These are phyloP conservation scores for Colletotrichum tanaceti DNA, from an alignment of 2,329 filamentous ascomycete species.

Conservation along the genomic window DNA sequence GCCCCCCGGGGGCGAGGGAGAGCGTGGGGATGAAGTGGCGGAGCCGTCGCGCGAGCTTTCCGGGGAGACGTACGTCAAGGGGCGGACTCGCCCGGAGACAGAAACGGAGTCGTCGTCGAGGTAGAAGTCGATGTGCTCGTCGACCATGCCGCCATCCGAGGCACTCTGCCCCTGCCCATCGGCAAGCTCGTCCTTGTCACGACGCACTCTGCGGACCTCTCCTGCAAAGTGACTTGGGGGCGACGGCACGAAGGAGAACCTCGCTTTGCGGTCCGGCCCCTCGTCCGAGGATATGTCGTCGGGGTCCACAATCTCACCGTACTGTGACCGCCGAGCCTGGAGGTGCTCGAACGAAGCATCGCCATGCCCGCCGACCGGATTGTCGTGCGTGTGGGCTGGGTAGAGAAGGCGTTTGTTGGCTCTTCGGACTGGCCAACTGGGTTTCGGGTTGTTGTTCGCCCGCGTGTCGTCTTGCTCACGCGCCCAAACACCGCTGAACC, in stretches of 20 bases:
- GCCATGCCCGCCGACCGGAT: neutral
- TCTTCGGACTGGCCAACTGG: neutral
- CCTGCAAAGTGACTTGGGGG: neutral
- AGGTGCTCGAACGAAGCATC: neutral
- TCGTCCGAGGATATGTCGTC: neutral
- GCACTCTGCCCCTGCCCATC: neutral
- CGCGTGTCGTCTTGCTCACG: neutral
- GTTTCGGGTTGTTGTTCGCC: neutral
- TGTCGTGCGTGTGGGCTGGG: neutral
- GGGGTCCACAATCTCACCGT: neutral
- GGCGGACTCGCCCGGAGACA: neutral
- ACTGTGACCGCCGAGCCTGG: neutral
- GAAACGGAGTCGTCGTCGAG: conserved; percentile 11
- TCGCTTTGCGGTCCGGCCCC: too few species aligned
- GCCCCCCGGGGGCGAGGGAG: neutral
- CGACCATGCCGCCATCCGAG: neutral
- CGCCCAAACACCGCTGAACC: neutral
- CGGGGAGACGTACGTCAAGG: conserved; percentile 7
- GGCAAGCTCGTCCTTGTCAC: neutral
- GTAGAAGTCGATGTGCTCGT: conserved; percentile 9
- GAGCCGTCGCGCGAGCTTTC: neutral
- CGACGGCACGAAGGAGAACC: neutral
- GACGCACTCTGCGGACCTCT: neutral
- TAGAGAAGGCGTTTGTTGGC: neutral
- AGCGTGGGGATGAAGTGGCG: neutral